These are phyloP conservation scores for Aulographum hederae DNA, from an alignment of 2,329 filamentous ascomycete species.

Conservation along the genomic window DNA sequence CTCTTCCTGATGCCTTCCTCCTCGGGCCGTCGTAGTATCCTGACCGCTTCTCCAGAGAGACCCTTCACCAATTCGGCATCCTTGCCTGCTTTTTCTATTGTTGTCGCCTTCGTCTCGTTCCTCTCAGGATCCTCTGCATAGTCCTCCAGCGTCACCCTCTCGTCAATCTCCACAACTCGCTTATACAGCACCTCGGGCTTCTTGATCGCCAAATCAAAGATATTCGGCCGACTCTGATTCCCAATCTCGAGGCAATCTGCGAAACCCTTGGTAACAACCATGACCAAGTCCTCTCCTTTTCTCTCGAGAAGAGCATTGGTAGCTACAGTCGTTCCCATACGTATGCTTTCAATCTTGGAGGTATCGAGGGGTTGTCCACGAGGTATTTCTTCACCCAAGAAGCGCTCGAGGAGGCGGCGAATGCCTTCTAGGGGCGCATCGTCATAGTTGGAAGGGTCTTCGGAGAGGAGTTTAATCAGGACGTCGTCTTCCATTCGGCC, in stretches of 20 bases:
- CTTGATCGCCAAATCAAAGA: constrained; percentile 76
- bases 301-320: constrained; percentile 82
- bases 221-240: constrained; percentile 75
- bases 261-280: constrained; percentile 79
- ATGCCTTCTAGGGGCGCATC: constrained; percentile 88
- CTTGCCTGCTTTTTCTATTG: constrained; percentile 24
- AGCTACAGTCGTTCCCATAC: constrained; percentile 90
- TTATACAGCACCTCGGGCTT: constrained; percentile 81
- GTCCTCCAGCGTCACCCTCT: constrained; percentile 79
- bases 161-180: constrained; percentile 72
- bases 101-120: constrained; percentile 34
- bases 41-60: constrained; percentile 55
- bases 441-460: constrained; percentile 76
- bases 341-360: constrained; percentile 68
- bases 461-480: constrained; percentile 74
- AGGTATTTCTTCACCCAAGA: constrained; percentile 57
- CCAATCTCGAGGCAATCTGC: constrained; percentile 76
- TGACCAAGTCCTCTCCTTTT: constrained; percentile 74
- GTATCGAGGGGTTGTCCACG: constrained; percentile 69
- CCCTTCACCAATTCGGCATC: constrained; percentile 47
- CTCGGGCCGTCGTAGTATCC: constrained; percentile 46
- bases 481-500: constrained; percentile 55
- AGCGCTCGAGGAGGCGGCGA: constrained; percentile 64
- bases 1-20: constrained; percentile 38
- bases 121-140: constrained; percentile 74